Conservation (phyloP, 2,329 filamentous ascomycete species). For the Akanthomyces muscarius region DNA sequence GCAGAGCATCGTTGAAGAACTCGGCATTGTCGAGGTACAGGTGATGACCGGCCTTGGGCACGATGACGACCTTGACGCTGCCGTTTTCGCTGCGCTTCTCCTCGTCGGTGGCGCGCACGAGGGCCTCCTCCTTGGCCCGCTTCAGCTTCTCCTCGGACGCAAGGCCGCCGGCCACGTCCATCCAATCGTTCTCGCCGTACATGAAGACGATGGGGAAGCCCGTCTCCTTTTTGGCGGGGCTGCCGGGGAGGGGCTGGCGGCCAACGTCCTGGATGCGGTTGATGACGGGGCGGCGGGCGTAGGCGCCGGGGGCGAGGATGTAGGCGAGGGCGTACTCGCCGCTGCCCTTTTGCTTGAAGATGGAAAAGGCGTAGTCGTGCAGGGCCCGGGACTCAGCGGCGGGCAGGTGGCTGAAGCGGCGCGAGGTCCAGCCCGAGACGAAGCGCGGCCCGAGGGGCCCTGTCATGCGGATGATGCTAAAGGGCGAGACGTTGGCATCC, state of each 20-base stretch:
- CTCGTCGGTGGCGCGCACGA: constrained; percentile 60
- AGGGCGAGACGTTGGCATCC: constrained; percentile 96
- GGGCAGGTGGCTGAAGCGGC: constrained; percentile 87
- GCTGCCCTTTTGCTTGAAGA: constrained; percentile 88
- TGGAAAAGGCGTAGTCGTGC: constrained; percentile 89
- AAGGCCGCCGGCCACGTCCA: constrained; percentile 85
- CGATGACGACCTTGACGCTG: constrained; percentile 74
- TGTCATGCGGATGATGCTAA: constrained; percentile 81
- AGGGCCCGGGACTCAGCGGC: constrained; percentile 74
- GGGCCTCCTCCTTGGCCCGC: constrained; percentile 55
- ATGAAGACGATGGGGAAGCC: constrained; percentile 85
- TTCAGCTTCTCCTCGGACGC: constrained; percentile 77
- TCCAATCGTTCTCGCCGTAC: constrained; percentile 99
- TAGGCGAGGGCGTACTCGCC: constrained; percentile 93
- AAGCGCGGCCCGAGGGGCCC: constrained; percentile 88
- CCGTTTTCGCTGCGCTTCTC: constrained; percentile 72
- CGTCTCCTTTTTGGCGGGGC: constrained; percentile 42
- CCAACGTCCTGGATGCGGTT: constrained; percentile 82
- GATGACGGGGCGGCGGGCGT: constrained; percentile 83
- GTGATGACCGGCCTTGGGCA: constrained; percentile 59
- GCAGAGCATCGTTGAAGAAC: constrained; percentile 52
- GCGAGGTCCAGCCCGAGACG: constrained; percentile 90
- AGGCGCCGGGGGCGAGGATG: constrained; percentile 88
- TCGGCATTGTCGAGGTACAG: constrained; percentile 58
- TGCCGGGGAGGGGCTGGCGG: constrained; percentile 53